These are phyloP conservation scores for Porosira glacialis DNA, from an alignment of 352 stramenopile species.

Conservation along the genomic window DNA sequence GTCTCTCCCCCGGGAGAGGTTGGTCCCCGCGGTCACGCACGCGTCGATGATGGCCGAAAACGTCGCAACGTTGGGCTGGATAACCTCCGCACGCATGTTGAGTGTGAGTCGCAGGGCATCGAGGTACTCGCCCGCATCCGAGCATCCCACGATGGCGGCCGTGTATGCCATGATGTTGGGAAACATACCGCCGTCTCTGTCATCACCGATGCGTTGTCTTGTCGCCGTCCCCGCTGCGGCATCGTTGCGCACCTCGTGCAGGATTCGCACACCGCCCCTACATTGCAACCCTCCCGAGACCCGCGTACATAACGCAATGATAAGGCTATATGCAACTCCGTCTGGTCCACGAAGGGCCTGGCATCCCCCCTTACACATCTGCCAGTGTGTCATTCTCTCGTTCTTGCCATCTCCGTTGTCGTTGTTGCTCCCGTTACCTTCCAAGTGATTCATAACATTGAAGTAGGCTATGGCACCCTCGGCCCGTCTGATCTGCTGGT, in stretches of 20 bases:
- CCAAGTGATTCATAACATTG: slow-evolving; percentile 64
- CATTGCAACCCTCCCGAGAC: slow-evolving; percentile 42
- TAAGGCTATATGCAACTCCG: slow-evolving; percentile 66
- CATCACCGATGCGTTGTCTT: too few species aligned
- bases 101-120: slow-evolving; percentile 62
- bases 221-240: slow-evolving; percentile 15
- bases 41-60: slow-evolving; percentile 66
- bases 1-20: slow-evolving; percentile 16
- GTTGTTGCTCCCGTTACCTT: slow-evolving; percentile 8
- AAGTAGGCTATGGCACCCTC: slow-evolving; percentile 67
- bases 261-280: slow-evolving; percentile 54
- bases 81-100: slow-evolving; percentile 58
- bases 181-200: too few species aligned
- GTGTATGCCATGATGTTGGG: slow-evolving; percentile 72
- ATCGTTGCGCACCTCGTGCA: slow-evolving; percentile 48
- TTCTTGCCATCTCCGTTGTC: background rate
- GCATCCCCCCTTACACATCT: slow-evolving; percentile 39
- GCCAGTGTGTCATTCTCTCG: slow-evolving; percentile 25
- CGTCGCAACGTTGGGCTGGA: slow-evolving; percentile 73
- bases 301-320: slow-evolving; percentile 67
- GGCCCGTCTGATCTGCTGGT: slow-evolving; percentile 66
- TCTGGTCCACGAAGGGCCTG: slow-evolving; percentile 53
- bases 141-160: slow-evolving; percentile 67
- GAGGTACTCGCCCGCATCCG: slow-evolving; percentile 68
- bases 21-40: slow-evolving; percentile 61